Base-by-base conservation (phyloP, 371 early-diverging fungal genomes). In the Rhizomucor miehei region DNA sequence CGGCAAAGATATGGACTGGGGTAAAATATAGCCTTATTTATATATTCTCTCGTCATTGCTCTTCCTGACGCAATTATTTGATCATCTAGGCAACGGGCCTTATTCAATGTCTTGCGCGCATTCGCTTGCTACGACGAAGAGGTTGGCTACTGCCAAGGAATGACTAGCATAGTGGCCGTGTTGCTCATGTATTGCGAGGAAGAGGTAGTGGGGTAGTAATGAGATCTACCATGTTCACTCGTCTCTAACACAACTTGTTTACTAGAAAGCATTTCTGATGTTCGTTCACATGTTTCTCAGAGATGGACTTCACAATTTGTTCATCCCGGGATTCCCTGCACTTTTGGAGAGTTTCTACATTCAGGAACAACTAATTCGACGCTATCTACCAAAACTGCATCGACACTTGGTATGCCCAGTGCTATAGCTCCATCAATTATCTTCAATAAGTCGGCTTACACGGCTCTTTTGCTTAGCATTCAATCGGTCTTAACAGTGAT, bases 141-240 rank as follows among this genome's bases (percentile, higher is more conserved):
- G 52, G 89, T 96, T 19, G 97, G 98, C 5, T 92, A 97, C 66
- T 97, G 97, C 62, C 97, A 97, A 77, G 97, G 96, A 8, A 87
- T 97, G 75, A 83, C 94, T 6, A 95, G 91, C 59, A 78, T 97
- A n/a, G 93, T 82, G 0, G 94, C 93, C 1, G 89, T 91, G 10
- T 66, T 97, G 68, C 70, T 97, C 52, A 77, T 92, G 63, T 92
- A 92, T 66, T 94, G 89, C 83, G 89, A 93, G 46, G 95, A 94
- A 57, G 97, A 94, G 80, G 92, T 81, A 60, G 36, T 1, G 3
- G 37, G 0, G 12, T 21, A 29, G 8, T 5, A 29, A 3, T 29
- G 5, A 3, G 8, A 5, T 29, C 5, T 8, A 5, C 3, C 29
- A 29, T 29, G 10, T 17, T 52, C n/a, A 29, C 12, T 2, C 24